phyloP scores from a whole-genome alignment of 2,329 filamentous ascomycete genomes.

The Microsporum audouinii region DNA sequence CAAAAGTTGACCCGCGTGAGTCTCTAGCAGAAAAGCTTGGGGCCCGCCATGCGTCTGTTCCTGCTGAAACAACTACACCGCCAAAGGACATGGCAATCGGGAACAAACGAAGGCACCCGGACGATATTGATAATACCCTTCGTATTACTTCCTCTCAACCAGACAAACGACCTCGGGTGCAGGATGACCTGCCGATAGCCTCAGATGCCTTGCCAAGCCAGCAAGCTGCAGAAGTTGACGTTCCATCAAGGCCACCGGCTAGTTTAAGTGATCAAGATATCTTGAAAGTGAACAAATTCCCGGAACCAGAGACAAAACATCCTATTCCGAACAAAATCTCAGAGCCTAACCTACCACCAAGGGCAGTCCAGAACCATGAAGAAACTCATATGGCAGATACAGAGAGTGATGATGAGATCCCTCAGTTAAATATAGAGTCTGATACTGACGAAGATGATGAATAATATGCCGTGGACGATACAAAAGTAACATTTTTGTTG shows the following conservation, averaged over 20 bases:
- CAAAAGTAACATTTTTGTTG: neutral
- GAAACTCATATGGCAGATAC: conserved; percentile 19
- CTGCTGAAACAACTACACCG: neutral
- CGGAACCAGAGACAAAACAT: neutral
- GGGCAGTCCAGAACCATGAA: too few relatives aligned
- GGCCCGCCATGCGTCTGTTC: conserved; percentile 20
- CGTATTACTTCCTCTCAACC: neutral
- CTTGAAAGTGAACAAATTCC: neutral
- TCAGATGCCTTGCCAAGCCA: neutral
- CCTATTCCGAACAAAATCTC: neutral
- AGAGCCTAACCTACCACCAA: neutral
- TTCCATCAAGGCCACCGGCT: neutral
- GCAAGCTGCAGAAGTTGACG: neutral
- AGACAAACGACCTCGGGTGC: neutral
- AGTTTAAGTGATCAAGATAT: neutral
- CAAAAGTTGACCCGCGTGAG: neutral
- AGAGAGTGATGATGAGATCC: conserved; percentile 40
- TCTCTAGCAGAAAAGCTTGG: neutral
- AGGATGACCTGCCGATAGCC: neutral
- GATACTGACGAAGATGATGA: conserved; percentile 36
- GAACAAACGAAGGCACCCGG: neutral
- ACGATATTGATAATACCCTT: neutral
- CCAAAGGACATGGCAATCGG: neutral
- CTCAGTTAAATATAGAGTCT: conserved; percentile 37
- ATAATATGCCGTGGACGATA: neutral